phyloP scores from a whole-genome alignment of 2,329 filamentous ascomycete species.

The Aspergillus quadricinctus region DNA sequence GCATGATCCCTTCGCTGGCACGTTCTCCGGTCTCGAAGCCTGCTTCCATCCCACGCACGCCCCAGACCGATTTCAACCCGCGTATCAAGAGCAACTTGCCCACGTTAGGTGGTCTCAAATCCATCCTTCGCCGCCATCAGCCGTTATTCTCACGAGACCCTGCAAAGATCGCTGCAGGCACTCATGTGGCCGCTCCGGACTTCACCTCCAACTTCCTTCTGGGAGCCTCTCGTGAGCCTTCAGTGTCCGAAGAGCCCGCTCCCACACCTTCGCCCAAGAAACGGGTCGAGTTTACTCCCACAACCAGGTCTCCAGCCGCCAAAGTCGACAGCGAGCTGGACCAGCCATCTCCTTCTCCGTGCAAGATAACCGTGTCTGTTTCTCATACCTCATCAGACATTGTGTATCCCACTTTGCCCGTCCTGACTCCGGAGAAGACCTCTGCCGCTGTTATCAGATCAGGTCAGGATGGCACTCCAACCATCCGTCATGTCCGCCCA shows the following conservation, averaged over 20 bases:
- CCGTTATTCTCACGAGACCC: constrained; percentile 58
- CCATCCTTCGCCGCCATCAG: constrained; percentile 59
- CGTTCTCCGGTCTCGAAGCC: constrained; percentile 52
- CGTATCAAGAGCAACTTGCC: constrained; percentile 44
- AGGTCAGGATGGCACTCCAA: constrained; percentile 22
- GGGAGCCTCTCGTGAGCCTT: constrained; percentile 22
- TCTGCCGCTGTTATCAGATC: constrained; percentile 8
- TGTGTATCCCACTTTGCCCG: constrained; percentile 35
- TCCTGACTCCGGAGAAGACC: constrained; percentile 33
- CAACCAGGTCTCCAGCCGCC: constrained; percentile 49
- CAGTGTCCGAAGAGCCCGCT: constrained; percentile 25
- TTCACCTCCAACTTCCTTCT: constrained; percentile 51
- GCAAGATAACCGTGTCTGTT: constrained; percentile 28
- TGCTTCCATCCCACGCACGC: constrained; percentile 41
- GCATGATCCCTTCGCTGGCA: constrained; percentile 51
- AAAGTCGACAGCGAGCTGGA: constrained; percentile 25
- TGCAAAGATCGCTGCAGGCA: constrained; percentile 56
- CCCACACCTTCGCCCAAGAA: constrained; percentile 72
- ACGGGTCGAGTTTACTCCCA: constrained; percentile 74
- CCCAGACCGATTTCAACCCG: constrained; percentile 45
- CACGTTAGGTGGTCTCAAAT: constrained; percentile 53
- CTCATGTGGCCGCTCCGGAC: constrained; percentile 44
- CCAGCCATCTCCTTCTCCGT: constrained; percentile 39
- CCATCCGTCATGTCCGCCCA: constrained; percentile 39
- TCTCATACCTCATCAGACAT: constrained; percentile 24